Conservation (phyloP, 768 basidiomycete genomes). For the Omphalotus guepiniiformis region DNA sequence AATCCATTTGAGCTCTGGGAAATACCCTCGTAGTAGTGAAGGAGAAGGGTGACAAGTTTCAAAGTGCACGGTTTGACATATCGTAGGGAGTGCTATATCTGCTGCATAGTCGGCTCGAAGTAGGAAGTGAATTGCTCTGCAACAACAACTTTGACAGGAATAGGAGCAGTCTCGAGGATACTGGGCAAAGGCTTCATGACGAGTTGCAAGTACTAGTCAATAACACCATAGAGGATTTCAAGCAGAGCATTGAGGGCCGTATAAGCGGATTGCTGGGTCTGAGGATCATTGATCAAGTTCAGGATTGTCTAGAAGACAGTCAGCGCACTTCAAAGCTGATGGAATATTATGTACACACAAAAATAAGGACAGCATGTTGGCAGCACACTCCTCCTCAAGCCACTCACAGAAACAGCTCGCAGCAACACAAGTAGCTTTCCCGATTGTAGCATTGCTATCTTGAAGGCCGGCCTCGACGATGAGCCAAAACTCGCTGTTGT, state of each 20-base stretch:
- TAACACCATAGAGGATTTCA: constrained; percentile 88
- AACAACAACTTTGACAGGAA: constrained; percentile 87
- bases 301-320: constrained; percentile 65
- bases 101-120: constrained; percentile 88
- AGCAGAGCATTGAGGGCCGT: constrained; percentile 95
- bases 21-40: constrained; percentile 97
- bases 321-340: background rate
- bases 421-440: constrained; percentile 94
- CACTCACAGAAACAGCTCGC: background rate
- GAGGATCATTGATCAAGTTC: constrained; percentile 80
- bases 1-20: constrained; percentile 66
- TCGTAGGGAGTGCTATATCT: constrained; percentile 87
- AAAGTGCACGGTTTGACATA: constrained; percentile 81
- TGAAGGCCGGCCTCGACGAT: constrained; percentile 83
- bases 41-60: constrained; percentile 71
- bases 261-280: constrained; percentile 90
- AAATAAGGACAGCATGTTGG: constrained; percentile 81
- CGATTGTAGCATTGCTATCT: constrained; percentile 78
- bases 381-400: background rate
- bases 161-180: constrained; percentile 83
- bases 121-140: constrained; percentile 89
- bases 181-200: constrained; percentile 93
- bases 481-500: too few relatives aligned
- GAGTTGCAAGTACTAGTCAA: constrained; percentile 84
- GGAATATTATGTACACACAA: constrained; percentile 46